Evolutionary conservation across 179 eudicot genomes (phyloP).

Genomic region (Dionaea muscipula): DNA sequence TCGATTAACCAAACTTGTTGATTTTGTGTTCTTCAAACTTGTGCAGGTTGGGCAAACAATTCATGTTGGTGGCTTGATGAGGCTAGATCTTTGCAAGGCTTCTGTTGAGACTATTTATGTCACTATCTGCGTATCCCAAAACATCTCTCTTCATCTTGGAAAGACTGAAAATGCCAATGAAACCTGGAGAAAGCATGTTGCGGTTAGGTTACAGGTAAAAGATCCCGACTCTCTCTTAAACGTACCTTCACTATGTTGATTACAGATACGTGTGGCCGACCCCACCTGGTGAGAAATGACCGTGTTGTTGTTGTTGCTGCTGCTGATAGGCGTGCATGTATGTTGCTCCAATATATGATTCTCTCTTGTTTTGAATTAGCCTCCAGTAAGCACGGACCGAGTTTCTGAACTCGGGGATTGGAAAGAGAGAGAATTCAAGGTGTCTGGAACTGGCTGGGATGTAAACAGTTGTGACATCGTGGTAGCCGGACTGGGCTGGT

Average conservation of each 20-base stretch:
- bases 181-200: slow-evolving; percentile 69
- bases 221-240: not conserved
- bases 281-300: not conserved
- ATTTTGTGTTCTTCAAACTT: not conserved
- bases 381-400: slow-evolving; percentile 57
- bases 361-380: slow-evolving; percentile 36
- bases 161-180: slow-evolving; percentile 88
- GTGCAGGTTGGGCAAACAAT: slow-evolving; percentile 73
- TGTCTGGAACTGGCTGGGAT: slow-evolving; percentile 85
- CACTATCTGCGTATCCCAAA: slow-evolving; percentile 72
- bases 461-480: slow-evolving; percentile 58
- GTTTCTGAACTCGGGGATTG: slow-evolving; percentile 59
- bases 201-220: slow-evolving; percentile 74
- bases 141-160: slow-evolving; percentile 76
- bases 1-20: not conserved
- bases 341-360: not conserved
- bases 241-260: not conserved
- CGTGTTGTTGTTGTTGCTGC: not conserved
- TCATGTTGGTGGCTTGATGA: slow-evolving; percentile 73
- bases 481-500: slow-evolving; percentile 83
- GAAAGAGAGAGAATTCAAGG: slow-evolving; percentile 50
- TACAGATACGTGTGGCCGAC: too few species aligned
- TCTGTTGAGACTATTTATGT: slow-evolving; percentile 81
- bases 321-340: too few species aligned
- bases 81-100: slow-evolving; percentile 67